Percentiles rank a stretch among this genome's conserved stretches.
phyloP scores from a whole-genome alignment of 2,329 filamentous ascomycete species.

The Botrytis fabae region DNA sequence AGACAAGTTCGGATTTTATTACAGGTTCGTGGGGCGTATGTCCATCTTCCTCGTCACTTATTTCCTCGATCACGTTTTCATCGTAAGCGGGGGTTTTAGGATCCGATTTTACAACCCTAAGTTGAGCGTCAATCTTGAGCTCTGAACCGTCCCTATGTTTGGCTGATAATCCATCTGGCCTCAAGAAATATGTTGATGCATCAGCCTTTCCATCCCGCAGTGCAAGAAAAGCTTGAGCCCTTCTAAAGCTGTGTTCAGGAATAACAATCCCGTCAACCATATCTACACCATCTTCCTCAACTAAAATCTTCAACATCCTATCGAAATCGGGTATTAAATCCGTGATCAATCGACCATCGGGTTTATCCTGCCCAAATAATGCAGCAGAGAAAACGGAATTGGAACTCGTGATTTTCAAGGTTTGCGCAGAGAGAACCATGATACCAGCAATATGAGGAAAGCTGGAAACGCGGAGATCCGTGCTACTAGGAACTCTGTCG shows the following conservation, averaged over 20 bases:
- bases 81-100: constrained; percentile 61
- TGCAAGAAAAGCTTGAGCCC: constrained; percentile 80
- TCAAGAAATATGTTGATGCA: constrained; percentile 74
- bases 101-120: constrained; percentile 93
- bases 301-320: constrained; percentile 75
- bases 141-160: constrained; percentile 88
- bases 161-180: constrained; percentile 80
- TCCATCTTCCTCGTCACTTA: constrained; percentile 52
- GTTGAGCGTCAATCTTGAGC: constrained; percentile 92
- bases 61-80: constrained; percentile 65
- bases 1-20: constrained; percentile 74
- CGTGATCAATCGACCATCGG: constrained; percentile 77
- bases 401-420: constrained; percentile 81
- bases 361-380: constrained; percentile 83
- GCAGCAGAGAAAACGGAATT: constrained; percentile 94
- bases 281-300: constrained; percentile 80
- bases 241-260: constrained; percentile 91
- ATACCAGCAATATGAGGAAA: constrained; percentile 98
- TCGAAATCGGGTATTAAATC: constrained; percentile 86
- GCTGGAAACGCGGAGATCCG: constrained; percentile 81
- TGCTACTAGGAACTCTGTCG: constrained; percentile 67
- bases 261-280: constrained; percentile 94
- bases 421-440: constrained; percentile 80
- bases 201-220: constrained; percentile 81
- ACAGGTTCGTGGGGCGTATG: constrained; percentile 46